Evolutionary conservation across 176 grass and related monocot species (phyloP).

Genomic region (Aegilops speltoides): DNA sequence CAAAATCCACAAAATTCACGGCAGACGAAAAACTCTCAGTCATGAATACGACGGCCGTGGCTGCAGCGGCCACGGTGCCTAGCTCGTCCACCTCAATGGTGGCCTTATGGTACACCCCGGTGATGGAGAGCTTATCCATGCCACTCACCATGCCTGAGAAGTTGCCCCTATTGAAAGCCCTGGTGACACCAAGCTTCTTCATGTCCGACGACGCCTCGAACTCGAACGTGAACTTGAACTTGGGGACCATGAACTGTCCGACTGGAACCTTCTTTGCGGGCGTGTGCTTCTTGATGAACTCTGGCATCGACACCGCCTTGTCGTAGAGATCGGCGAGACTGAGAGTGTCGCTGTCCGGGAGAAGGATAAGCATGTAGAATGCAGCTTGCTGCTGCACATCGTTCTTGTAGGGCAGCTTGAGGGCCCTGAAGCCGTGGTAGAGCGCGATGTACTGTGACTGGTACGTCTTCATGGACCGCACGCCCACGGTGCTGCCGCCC

Average conservation of each 20-base stretch:
- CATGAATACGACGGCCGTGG: neutral
- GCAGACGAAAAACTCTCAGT: no score
- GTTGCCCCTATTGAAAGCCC: slow-evolving; percentile 5
- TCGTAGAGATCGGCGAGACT: neutral
- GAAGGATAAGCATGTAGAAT: neutral
- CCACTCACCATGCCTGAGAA: slow-evolving; percentile 32
- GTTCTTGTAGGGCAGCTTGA: neutral
- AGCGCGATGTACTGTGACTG: neutral
- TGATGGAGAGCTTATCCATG: neutral
- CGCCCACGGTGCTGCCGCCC: neutral
- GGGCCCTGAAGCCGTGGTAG: neutral
- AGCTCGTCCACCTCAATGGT: slow-evolving; percentile 31
- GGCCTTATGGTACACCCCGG: slow-evolving; percentile 13
- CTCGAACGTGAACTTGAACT: slow-evolving; percentile 36
- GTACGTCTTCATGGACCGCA: neutral
- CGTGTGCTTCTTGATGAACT: slow-evolving; percentile 21
- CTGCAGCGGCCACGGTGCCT: slow-evolving; percentile 19
- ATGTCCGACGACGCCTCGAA: slow-evolving; percentile 10
- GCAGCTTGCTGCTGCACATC: neutral
- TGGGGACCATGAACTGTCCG: slow-evolving; percentile 16
- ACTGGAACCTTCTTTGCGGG: neutral
- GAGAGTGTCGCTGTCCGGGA: neutral
- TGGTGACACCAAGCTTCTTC: neutral
- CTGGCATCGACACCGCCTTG: slow-evolving; percentile 5
- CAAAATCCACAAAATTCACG: slow-evolving; percentile 11